A percentile compares a stretch with the other conserved stretches of the same genome.
Conservation (phyloP, 2,329 filamentous ascomycete species). For the Aspergillus sp. region DNA sequence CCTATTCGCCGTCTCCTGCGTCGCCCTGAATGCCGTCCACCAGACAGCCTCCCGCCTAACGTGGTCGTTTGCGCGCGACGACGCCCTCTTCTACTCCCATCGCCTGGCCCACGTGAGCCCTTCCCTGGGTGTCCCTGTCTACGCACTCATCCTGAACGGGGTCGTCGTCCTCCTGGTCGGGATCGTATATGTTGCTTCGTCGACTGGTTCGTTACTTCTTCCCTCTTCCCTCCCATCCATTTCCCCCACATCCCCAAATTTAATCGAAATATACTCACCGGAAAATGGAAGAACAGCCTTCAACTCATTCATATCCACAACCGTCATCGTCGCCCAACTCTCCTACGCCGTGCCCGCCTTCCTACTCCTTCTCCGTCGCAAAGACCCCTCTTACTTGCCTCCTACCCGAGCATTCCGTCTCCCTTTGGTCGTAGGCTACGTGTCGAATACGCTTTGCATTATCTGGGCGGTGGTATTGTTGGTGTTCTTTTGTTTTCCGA, state of each 20-base stretch:
- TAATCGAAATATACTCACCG: too few species aligned
- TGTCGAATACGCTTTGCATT: constrained; percentile 12
- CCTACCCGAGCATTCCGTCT: constrained; percentile 15
- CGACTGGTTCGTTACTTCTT: constrained; percentile 13
- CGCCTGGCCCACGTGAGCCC: constrained; percentile 11
- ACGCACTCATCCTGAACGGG: constrained; percentile 17
- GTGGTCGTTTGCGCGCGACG: constrained; percentile 35
- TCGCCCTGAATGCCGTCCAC: constrained; percentile 24
- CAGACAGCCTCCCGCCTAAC: constrained; percentile 32
- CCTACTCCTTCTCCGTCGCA: constrained; percentile 17
- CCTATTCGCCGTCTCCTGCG: constrained; percentile 15
- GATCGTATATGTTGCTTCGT: constrained; percentile 22
- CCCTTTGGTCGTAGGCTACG: constrained; percentile 15
- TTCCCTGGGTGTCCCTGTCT: constrained; percentile 15
- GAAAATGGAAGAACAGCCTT: constrained; percentile 10
- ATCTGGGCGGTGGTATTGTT: constrained; percentile 20
- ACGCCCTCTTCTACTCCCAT: constrained; percentile 30
- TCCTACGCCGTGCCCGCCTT: constrained; percentile 21
- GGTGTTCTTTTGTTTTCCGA: constrained; percentile 23
- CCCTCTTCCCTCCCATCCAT: background rate
- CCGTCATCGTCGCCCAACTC: constrained; percentile 23
- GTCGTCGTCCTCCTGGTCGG: constrained; percentile 18
- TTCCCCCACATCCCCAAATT: too few species aligned
- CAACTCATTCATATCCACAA: constrained; percentile 25
- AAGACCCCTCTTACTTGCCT: constrained; percentile 16